Evolutionary conservation across 2,329 filamentous ascomycete genomes (phyloP).

Genomic region (Leptographium radiaticola): DNA sequence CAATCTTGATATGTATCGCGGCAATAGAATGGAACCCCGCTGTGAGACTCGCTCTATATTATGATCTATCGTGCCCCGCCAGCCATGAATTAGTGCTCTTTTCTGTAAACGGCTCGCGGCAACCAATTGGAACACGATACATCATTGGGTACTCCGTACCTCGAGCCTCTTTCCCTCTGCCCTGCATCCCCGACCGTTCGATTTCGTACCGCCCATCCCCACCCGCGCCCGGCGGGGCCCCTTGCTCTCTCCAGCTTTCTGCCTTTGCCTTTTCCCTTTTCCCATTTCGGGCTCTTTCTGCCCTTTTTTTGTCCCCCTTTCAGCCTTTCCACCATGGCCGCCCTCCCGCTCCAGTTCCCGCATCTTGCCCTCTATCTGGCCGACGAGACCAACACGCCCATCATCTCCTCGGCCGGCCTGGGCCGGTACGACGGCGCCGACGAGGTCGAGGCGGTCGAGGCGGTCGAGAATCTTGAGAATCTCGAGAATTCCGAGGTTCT

Average conservation of each 20-base stretch:
- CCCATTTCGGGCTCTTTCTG: background rate
- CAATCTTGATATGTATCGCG: too few species aligned
- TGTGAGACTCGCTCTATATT: too few species aligned
- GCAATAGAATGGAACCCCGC: too few species aligned
- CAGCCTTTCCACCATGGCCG: slow-evolving; percentile 21
- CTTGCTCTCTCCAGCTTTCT: background rate
- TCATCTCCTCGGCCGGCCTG: slow-evolving; percentile 34
- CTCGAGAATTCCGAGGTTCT: background rate
- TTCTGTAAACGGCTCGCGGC: background rate
- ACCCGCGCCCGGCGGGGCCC: background rate
- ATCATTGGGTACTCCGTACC: background rate
- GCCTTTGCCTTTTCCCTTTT: background rate
- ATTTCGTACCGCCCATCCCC: background rate
- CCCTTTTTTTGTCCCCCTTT: background rate
- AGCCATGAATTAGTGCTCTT: background rate
- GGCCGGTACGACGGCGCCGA: slow-evolving; percentile 1
- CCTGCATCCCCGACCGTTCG: too few species aligned
- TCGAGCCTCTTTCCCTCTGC: too few species aligned
- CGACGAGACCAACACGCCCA: slow-evolving; percentile 41
- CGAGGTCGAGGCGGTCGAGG: background rate
- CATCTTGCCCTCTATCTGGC: slow-evolving; percentile 41
- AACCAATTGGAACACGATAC: background rate
- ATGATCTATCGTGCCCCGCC: background rate
- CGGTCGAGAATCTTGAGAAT: background rate
- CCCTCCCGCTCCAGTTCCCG: slow-evolving; percentile 35